phyloP scores from a whole-genome alignment of 192 early-diverging fungal genomes.

The Backusella tuberculispora region DNA sequence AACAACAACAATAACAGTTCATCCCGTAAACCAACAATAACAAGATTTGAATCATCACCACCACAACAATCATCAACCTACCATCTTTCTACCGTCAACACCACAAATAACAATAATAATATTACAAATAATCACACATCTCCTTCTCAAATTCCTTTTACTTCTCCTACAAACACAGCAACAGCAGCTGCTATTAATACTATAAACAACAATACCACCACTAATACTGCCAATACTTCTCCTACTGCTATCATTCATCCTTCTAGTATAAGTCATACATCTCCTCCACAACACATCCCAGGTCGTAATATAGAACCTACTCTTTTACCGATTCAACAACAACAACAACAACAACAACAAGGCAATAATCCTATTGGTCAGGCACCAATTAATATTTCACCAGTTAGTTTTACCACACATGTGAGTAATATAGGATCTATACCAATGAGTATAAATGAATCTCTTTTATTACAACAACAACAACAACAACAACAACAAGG shows the following conservation, averaged over 20 bases:
- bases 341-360: neutral
- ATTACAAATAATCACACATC: neutral
- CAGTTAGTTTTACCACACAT: constrained; percentile 4
- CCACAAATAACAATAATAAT: neutral
- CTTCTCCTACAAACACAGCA: too few species aligned
- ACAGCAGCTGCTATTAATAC: too few species aligned
- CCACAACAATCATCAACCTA: constrained; percentile 11
- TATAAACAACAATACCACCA: neutral
- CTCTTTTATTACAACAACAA: neutral
- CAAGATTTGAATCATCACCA: neutral
- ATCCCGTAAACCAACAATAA: too few species aligned
- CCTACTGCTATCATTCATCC: neutral
- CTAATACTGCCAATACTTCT: neutral
- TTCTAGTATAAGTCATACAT: neutral
- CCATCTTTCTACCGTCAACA: neutral
- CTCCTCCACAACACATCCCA: neutral
- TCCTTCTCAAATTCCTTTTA: neutral
- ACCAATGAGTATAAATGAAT: neutral
- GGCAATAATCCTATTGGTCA: neutral
- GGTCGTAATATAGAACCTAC: neutral
- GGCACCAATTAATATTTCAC: constrained; percentile 6
- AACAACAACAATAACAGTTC: too few species aligned
- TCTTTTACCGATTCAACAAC: constrained; percentile 1
- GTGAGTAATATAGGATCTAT: neutral
- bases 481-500: constrained; percentile 4